Percentiles rank a stretch among this genome's conserved stretches.
phyloP scores from a whole-genome alignment of 2,329 filamentous ascomycete genomes.

The Aureobasidium sp. region DNA sequence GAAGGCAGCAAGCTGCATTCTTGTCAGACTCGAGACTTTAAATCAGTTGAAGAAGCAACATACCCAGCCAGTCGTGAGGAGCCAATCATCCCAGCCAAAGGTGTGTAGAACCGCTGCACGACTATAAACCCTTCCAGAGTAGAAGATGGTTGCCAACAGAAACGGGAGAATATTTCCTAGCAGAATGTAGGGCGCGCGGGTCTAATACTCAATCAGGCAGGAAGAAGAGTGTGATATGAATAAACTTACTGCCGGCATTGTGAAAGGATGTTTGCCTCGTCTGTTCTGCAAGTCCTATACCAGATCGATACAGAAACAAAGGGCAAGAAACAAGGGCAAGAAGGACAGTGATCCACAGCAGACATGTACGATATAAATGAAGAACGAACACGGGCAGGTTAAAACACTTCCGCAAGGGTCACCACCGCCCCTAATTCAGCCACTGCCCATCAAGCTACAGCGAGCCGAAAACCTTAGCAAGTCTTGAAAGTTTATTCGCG shows the following conservation, averaged over 20 bases:
- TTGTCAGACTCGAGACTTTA: not conserved
- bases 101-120: not conserved
- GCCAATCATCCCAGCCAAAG: slow-evolving; percentile 10
- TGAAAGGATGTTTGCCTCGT: not conserved
- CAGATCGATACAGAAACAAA: not conserved
- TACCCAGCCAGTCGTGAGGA: slow-evolving; percentile 1
- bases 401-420: not conserved
- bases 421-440: not conserved
- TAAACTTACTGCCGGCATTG: not conserved
- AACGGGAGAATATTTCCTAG: slow-evolving; percentile 11
- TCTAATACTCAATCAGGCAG: not conserved
- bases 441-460: not conserved
- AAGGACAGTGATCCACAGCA: not conserved
- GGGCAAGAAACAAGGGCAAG: not conserved
- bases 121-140: not conserved
- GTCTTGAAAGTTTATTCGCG: not conserved
- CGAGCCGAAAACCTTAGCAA: not conserved
- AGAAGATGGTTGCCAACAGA: slow-evolving; percentile 1
- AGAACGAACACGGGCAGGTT: not conserved
- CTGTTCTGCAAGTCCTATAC: not conserved
- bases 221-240: not conserved
- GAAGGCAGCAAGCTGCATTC: not conserved
- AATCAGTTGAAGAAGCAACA: not conserved
- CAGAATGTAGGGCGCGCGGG: slow-evolving; percentile 5
- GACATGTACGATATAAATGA: not conserved